Percentiles rank a stretch among this genome's conserved stretches.
phyloP scores from a whole-genome alignment of 192 early-diverging fungal genomes.

The Coemansia sp. region DNA sequence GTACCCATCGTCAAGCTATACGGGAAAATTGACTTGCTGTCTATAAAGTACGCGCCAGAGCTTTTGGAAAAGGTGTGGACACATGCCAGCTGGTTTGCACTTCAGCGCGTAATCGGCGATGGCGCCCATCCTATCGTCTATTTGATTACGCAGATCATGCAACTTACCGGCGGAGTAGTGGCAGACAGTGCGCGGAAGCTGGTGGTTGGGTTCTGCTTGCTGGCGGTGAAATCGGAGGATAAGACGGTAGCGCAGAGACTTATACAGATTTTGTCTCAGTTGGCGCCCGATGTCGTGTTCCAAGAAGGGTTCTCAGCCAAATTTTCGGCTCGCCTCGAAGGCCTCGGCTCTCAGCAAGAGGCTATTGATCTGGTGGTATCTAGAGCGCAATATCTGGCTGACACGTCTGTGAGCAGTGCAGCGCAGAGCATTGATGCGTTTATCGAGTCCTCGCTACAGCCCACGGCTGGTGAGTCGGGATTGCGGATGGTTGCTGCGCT shows the following conservation, averaged over 20 bases:
- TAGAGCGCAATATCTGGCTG: conserved; percentile 30
- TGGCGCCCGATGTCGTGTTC: conserved; percentile 45
- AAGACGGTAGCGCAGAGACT: conserved; percentile 23
- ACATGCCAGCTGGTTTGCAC: conserved; percentile 55
- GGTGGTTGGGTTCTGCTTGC: conserved; percentile 39
- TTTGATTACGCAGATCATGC: conserved; percentile 31
- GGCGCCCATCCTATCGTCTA: conserved; percentile 28
- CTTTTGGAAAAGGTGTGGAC: conserved; percentile 47
- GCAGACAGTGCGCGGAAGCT: conserved; percentile 20
- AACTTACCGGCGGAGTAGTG: conserved; percentile 15
- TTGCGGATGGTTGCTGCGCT: conserved; percentile 17
- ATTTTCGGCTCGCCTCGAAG: conserved; percentile 36
- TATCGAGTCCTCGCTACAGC: conserved; percentile 16
- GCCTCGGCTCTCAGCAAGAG: conserved; percentile 28
- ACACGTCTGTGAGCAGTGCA: conserved; percentile 19
- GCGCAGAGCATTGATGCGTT: conserved; percentile 35
- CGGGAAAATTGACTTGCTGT: conserved; percentile 32
- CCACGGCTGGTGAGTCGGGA: neutral
- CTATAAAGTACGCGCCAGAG: conserved; percentile 24
- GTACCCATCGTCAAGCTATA: conserved; percentile 43
- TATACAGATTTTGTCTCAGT: conserved; percentile 35
- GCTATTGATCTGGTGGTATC: conserved; percentile 39
- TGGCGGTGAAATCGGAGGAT: conserved; percentile 39
- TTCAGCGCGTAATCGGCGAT: conserved; percentile 28
- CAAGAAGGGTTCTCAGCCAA: conserved; percentile 30